These are phyloP conservation scores for Pseudocercospora eumusae DNA, from an alignment of 2,329 filamentous ascomycete species.

Conservation along the genomic window DNA sequence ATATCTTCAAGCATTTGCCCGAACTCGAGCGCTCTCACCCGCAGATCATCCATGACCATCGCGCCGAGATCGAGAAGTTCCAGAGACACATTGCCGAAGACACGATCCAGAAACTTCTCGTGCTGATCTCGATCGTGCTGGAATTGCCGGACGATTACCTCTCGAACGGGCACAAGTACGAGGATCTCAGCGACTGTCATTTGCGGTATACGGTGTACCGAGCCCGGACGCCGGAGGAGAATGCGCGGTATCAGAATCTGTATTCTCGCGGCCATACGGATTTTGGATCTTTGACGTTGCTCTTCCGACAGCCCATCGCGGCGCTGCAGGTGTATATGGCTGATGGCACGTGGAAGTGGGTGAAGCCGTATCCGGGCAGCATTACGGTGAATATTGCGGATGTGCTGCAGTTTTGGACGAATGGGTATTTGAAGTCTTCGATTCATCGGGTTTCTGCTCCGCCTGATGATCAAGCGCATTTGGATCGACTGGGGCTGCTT, in stretches of 20 bases:
- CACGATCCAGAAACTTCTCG: conserved; percentile 59
- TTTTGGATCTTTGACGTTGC: conserved; percentile 47
- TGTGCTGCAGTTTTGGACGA: conserved; percentile 44
- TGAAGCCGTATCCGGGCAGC: conserved; percentile 43
- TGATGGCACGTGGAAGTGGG: conserved; percentile 48
- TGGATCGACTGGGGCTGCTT: conserved; percentile 48
- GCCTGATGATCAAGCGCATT: conserved; percentile 50
- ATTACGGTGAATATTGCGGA: conserved; percentile 48
- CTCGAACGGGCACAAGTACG: conserved; percentile 58
- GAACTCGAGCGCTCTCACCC: conserved; percentile 33
- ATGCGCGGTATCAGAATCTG: conserved; percentile 34
- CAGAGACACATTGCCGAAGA: conserved; percentile 54
- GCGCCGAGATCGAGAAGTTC: conserved; percentile 60
- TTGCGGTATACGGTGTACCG: conserved; percentile 38
- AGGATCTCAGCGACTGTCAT: conserved; percentile 47
- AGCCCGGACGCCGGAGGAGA: conserved; percentile 35
- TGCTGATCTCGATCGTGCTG: conserved; percentile 62
- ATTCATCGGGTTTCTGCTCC: conserved; percentile 55
- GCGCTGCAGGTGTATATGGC: conserved; percentile 43
- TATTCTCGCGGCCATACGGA: conserved; percentile 45
- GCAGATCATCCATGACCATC: conserved; percentile 48
- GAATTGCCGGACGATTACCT: conserved; percentile 62
- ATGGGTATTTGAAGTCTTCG: conserved; percentile 51
- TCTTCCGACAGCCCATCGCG: conserved; percentile 47
- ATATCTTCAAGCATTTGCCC: conserved; percentile 54